A percentile compares a stretch with the other conserved stretches of the same genome.
Evolutionary conservation across 208 protist genomes (phyloP).

Genomic region (Trypanosomatidae sp.): DNA sequence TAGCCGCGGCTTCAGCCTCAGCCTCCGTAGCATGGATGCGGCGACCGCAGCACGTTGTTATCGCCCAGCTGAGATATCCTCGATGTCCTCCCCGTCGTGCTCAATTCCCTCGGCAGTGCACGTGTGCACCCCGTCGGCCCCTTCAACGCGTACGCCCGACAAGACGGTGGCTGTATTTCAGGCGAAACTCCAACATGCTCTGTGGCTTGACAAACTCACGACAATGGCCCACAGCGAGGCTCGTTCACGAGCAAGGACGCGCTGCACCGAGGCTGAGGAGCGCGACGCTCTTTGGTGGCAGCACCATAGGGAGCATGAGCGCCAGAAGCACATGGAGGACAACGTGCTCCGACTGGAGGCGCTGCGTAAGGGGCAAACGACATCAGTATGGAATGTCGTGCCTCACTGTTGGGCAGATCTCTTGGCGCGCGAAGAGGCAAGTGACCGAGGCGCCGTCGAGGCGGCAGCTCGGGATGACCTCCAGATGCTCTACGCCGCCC

Average conservation of each 20-base stretch:
- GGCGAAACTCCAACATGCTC: constrained; percentile 20
- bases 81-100: neutral
- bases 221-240: constrained; percentile 9
- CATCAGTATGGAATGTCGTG: neutral
- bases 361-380: neutral
- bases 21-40: neutral
- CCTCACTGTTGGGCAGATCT: neutral
- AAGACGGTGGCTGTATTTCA: constrained; percentile 11
- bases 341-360: neutral
- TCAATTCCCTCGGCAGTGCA: neutral
- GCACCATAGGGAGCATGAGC: constrained; percentile 1
- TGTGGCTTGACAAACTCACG: constrained; percentile 22
- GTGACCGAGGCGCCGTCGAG: constrained; percentile 8
- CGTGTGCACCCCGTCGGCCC: neutral
- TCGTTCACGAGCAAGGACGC: constrained; percentile 8
- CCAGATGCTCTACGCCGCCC: constrained; percentile 8
- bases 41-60: neutral
- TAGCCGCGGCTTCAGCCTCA: neutral
- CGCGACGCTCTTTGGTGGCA: constrained; percentile 25
- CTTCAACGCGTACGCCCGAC: neutral
- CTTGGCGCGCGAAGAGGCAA: constrained; percentile 3
- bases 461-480: neutral
- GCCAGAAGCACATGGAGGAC: constrained; percentile 6
- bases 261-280: constrained; percentile 23
- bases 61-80: neutral